Percentiles rank a stretch among this genome's conserved stretches.
Evolutionary conservation across 2,329 filamentous ascomycete genomes (phyloP).

Genomic region (Diaporthe ampelina): DNA sequence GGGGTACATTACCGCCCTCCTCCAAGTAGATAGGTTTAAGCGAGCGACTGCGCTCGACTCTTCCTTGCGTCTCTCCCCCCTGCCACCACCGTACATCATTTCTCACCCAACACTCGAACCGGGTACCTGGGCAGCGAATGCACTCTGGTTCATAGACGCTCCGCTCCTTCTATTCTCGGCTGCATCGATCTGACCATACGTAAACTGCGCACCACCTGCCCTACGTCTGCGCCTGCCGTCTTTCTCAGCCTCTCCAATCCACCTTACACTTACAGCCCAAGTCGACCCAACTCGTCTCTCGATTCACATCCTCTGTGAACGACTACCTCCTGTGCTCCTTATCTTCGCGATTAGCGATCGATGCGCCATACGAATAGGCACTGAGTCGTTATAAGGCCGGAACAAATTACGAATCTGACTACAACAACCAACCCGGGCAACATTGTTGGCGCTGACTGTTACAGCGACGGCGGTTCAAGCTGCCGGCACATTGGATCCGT

Average conservation of each 20-base stretch:
- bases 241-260: conserved; percentile 9
- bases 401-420: not conserved
- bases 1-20: not conserved
- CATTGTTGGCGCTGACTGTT: not conserved
- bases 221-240: not conserved
- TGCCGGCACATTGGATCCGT: not conserved
- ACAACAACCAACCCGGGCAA: conserved; percentile 1
- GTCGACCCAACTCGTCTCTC: not conserved
- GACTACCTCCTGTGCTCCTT: no score
- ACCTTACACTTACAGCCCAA: conserved; percentile 16
- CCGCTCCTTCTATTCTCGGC: conserved; percentile 29
- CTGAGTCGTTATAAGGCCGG: not conserved
- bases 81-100: not conserved
- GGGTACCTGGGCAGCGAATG: not conserved
- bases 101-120: conserved; percentile 3
- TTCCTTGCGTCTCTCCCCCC: conserved; percentile 21
- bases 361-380: not conserved
- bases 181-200: not conserved
- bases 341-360: not conserved
- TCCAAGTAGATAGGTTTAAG: not conserved
- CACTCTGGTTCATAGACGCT: conserved; percentile 18
- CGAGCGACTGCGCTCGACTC: not conserved
- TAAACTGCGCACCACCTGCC: conserved; percentile 18
- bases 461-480: not conserved
- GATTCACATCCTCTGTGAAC: not conserved